Conservation (phyloP, 805 yeast species). For the Starmerella asiatica region DNA sequence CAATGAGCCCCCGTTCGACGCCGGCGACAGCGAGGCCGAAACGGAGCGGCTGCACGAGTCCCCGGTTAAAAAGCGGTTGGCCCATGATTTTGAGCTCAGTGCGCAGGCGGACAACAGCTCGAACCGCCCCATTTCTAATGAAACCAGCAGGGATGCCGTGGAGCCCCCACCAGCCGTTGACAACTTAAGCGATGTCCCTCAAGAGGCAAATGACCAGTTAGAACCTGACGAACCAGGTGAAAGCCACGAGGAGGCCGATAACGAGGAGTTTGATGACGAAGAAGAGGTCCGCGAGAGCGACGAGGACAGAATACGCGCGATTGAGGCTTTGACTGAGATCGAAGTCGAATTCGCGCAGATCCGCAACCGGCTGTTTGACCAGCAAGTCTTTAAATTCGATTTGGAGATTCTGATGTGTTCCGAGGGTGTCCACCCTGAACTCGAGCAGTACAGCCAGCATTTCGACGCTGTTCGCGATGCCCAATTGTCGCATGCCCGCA, state of each 20-base stretch:
- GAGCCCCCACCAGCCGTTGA: neutral
- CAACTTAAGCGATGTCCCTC: neutral
- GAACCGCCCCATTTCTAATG: neutral
- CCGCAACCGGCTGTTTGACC: conserved; percentile 73
- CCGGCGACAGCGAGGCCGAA: conserved; percentile 64
- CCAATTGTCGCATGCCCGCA: conserved; percentile 40
- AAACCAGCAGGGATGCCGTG: neutral
- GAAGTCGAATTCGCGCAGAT: conserved; percentile 78
- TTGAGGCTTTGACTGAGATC: conserved; percentile 60
- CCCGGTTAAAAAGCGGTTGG: conserved; percentile 24
- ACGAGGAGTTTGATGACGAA: conserved; percentile 18
- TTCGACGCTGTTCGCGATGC: conserved; percentile 64
- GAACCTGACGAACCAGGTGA: conserved; percentile 21
- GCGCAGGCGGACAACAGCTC: neutral
- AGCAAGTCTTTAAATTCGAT: conserved; percentile 60
- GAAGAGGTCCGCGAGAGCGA: conserved; percentile 26
- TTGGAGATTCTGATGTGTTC: conserved; percentile 77
- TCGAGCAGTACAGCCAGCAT: conserved; percentile 54
- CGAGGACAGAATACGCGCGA: conserved; percentile 44
- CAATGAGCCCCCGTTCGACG: conserved; percentile 5
- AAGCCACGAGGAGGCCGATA: conserved; percentile 17
- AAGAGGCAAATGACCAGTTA: conserved; percentile 14
- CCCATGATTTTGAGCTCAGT: conserved; percentile 1
- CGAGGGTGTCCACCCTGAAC: conserved; percentile 84
- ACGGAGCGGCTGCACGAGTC: conserved; percentile 67